Percentiles rank a stretch among this genome's conserved stretches.
phyloP scores from a whole-genome alignment of 1,139 yeast species.

The Pichiaceae sp. region DNA sequence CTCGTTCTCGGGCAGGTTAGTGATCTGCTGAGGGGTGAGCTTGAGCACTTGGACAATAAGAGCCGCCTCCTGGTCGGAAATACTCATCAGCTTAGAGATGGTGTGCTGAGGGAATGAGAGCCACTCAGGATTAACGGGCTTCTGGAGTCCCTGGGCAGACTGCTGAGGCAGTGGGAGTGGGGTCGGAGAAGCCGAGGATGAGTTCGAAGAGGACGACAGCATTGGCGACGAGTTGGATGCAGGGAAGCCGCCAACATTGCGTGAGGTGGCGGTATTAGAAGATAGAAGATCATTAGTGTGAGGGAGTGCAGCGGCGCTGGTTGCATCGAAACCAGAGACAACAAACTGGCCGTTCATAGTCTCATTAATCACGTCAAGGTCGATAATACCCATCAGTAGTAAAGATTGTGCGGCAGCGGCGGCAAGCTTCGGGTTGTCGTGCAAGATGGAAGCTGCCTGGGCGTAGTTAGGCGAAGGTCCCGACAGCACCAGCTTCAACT shows the following conservation, averaged over 20 bases:
- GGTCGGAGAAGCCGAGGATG: slow-evolving; percentile 3
- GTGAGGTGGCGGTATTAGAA: not conserved
- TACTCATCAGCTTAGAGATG: slow-evolving; percentile 35
- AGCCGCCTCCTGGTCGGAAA: slow-evolving; percentile 52
- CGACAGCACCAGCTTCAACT: slow-evolving; percentile 42
- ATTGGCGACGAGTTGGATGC: not conserved
- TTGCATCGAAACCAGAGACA: not conserved
- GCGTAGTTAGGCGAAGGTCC: slow-evolving; percentile 46
- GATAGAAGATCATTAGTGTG: slow-evolving; percentile 1
- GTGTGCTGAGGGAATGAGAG: slow-evolving; percentile 40
- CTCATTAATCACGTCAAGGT: slow-evolving; percentile 50
- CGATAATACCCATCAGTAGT: slow-evolving; percentile 68
- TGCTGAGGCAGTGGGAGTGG: slow-evolving; percentile 8
- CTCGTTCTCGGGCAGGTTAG: slow-evolving; percentile 50
- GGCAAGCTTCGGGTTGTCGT: slow-evolving; percentile 43
- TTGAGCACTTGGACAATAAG: slow-evolving; percentile 58
- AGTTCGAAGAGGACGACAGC: not conserved
- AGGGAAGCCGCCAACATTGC: not conserved
- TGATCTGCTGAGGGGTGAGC: slow-evolving; percentile 47
- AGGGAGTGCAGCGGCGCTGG: not conserved
- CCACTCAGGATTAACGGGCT: slow-evolving; percentile 33
- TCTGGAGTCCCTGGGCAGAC: too few species aligned
- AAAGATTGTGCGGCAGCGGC: slow-evolving; percentile 65
- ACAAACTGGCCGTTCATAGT: slow-evolving; percentile 20
- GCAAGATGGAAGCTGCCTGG: slow-evolving; percentile 31